Percentiles rank a stretch among this genome's conserved stretches.
Evolutionary conservation across 75 land plant species (phyloP).

Genomic region (Ceratopteris richardii): DNA sequence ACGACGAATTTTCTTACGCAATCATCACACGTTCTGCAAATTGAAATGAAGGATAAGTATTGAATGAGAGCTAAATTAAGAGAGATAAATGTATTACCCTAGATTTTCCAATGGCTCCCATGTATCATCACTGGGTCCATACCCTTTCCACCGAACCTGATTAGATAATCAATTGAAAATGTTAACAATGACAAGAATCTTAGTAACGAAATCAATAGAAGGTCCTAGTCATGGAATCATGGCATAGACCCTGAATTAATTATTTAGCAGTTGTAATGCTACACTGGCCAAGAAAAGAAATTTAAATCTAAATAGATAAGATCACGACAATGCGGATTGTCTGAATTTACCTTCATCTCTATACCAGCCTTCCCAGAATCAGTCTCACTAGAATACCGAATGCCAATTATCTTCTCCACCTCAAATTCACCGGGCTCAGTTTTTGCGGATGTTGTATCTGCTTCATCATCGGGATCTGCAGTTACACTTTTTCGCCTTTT

Average conservation of each 20-base stretch:
- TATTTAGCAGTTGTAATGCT: no score
- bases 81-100: conserved; percentile 50
- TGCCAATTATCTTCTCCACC: conserved; percentile 55
- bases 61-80: no score
- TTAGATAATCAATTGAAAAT: conserved; percentile 4
- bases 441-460: neutral
- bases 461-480: conserved; percentile 8
- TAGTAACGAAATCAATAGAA: no score
- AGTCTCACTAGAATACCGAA: conserved; percentile 52
- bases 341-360: conserved; percentile 63
- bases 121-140: conserved; percentile 63
- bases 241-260: no score
- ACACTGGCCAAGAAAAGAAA: no score
- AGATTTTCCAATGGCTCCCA: conserved; percentile 80
- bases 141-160: conserved; percentile 90
- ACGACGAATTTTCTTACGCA: conserved; percentile 51
- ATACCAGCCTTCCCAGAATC: conserved; percentile 36
- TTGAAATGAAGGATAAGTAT: no score
- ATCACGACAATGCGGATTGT: no score
- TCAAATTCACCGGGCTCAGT: conserved; percentile 51
- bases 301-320: no score
- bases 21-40: conserved; percentile 51
- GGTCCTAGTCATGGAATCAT: no score
- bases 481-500: neutral
- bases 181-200: no score